These are phyloP conservation scores for Daldinia concentrica DNA, from an alignment of 495 filamentous ascomycete species.

Conservation along the genomic window DNA sequence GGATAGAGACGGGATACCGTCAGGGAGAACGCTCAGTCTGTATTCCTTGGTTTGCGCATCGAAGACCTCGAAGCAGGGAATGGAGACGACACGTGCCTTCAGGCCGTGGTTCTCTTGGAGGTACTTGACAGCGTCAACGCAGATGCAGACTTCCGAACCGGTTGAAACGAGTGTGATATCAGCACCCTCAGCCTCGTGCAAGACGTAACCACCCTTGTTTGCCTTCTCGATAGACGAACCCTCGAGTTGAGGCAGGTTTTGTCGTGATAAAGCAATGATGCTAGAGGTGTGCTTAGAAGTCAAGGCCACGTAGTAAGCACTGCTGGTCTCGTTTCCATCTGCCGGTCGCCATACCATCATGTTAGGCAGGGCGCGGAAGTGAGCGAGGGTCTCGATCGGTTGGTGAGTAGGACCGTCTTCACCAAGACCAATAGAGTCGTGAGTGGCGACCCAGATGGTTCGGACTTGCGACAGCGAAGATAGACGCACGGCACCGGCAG, in stretches of 20 bases:
- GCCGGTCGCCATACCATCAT: slow-evolving; percentile 99
- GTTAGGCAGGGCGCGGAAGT: slow-evolving; percentile 99
- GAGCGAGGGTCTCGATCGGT: slow-evolving; percentile 98
- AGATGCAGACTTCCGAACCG: slow-evolving; percentile 94
- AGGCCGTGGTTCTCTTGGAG: slow-evolving; percentile 90
- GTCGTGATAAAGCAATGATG: slow-evolving; percentile 94
- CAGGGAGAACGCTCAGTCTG: slow-evolving; percentile 87
- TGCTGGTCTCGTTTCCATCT: slow-evolving; percentile 97
- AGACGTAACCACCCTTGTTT: slow-evolving; percentile 94
- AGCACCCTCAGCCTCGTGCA: slow-evolving; percentile 83
- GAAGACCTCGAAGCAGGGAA: slow-evolving; percentile 98
- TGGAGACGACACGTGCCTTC: slow-evolving; percentile 90
- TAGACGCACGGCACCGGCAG: slow-evolving; percentile 92
- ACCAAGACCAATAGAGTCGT: slow-evolving; percentile 99
- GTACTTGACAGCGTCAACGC: slow-evolving; percentile 88
- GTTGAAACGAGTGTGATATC: slow-evolving; percentile 92
- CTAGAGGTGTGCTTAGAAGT: slow-evolving; percentile 89
- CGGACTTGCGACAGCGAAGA: slow-evolving; percentile 92
- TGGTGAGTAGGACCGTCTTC: slow-evolving; percentile 99
- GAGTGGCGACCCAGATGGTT: slow-evolving; percentile 95
- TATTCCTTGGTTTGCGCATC: slow-evolving; percentile 94
- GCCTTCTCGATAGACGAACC: slow-evolving; percentile 85
- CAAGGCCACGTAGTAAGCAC: slow-evolving; percentile 95
- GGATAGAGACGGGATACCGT: slow-evolving; percentile 91
- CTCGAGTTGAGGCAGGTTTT: slow-evolving; percentile 98